Base-by-base conservation (phyloP, 129 eudicot species). In the Rutidosis leptorrhynchoides region DNA sequence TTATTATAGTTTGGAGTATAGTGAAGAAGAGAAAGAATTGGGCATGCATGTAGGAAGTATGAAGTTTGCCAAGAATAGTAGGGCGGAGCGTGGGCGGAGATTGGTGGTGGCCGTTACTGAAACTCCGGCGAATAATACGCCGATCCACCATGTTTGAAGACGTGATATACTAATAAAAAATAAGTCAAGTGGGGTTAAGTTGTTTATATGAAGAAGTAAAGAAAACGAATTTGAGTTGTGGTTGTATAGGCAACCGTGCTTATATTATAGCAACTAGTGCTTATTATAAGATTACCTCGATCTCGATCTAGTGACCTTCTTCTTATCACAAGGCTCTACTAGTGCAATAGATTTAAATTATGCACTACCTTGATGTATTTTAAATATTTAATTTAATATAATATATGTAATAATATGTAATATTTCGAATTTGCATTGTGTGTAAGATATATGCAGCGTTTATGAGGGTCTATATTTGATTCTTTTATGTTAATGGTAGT, bases 1-100 rank as follows among this genome's bases (percentile, higher is more conserved):
- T 56, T 84, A 84, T 23, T 84, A 81, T 26, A 64, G 70, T 45
- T 67, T 76, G 16, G 90, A 84, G 83, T 84, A 82, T 74, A 78
- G 52, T 2, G 84, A 81, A 45, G 87, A 72, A 26, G 90, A 84
- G 70, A 78, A 78, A 28, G 64, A 62, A 52, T 77, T 66, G 57
- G 85, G 87, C 16, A n/a, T 82, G 77, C 86, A 84, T 24, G 37
- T 75, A 9, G 78, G 73, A 21, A 81, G 90, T 43, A 78, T 83
- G 66, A 83, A 79, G 72, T 83, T 83, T 28, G 81, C 87, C 5
- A 77, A 79, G 54, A 83, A 83, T 62, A 78, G 87, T 30, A 66
- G 77, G 46, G 79, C 81, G 16, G 84, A 83, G 79, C 83, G 87
- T 51, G 87, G 82, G 45, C 40, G 43, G 63, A 79, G 79, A 67